Evolutionary conservation across 805 yeast species (phyloP), one percentile per base, ranked within the genome.

Genomic region (Saturnispora kantuleensis): DNA sequence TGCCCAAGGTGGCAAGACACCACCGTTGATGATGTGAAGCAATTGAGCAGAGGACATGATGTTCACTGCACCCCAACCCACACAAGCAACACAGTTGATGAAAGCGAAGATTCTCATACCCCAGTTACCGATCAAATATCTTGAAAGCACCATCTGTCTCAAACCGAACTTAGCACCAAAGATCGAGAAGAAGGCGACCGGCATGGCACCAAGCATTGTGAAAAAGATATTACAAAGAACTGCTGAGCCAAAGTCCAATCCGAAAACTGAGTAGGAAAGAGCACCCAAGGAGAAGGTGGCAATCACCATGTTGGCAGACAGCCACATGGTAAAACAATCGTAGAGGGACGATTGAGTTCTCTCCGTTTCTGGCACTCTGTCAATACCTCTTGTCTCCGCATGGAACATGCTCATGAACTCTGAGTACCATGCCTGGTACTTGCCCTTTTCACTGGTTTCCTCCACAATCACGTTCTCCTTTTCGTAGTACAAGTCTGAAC

Each of bases 11-110:
- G 97, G 96, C 53, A 82, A 68, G 41, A 67, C 64, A 34, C 67
- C 68, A 49, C 63, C 67, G 68, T 86, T 86, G 49, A 89, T 81
- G 58, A 83, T 77, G 65, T 81, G 79, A 48, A 88, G 69, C 51
- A 88, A 67, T 63, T 86, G 93, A 18, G 96, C 95, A 31, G 93
- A 79, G 29, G 88, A 83, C 76, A 88, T 84, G 50, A 84, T 85
- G 65, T 89, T 89, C 39, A 87, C 90, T 9, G 95, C 86, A 64
- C 93, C 84, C 97, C 97, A 89, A 55, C 97, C 96, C 45, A 88
- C 77, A 74, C 95, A 85, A 26, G 95, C 89, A 50, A 89, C 63
- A 56, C 79, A 74, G 59, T 88, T 87, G 60, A 89, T 70, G 38
- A 81, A 62, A 9, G 94, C 81, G 57, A 86, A 82, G 46, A 87